These are phyloP conservation scores for Jaapia argillacea DNA, from an alignment of 768 basidiomycete species.

Conservation along the genomic window DNA sequence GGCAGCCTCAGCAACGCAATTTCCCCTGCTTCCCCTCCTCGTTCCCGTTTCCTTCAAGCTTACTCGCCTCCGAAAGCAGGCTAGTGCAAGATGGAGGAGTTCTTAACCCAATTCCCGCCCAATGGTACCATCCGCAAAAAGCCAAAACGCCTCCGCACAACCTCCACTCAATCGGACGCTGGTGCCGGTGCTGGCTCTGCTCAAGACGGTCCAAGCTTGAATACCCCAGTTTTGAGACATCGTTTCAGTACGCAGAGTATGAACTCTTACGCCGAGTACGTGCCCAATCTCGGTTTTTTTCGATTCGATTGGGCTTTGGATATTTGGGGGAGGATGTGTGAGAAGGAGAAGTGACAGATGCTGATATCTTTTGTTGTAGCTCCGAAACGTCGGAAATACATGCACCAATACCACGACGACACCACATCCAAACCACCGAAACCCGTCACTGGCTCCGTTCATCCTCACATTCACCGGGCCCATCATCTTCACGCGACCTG, in stretches of 20 bases:
- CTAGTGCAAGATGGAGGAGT: not conserved
- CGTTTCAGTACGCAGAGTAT: not conserved
- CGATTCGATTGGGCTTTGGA: slow-evolving; percentile 1
- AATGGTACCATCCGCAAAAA: not conserved
- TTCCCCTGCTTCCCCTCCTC: not conserved
- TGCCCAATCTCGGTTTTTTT: slow-evolving; percentile 5
- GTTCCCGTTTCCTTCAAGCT: not conserved
- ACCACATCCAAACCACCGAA: slow-evolving; percentile 49
- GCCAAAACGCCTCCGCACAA: not conserved
- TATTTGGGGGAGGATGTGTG: no score
- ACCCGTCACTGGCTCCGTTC: slow-evolving; percentile 52
- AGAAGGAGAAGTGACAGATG: no score
- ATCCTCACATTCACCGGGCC: slow-evolving; percentile 9
- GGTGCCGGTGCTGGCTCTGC: not conserved
- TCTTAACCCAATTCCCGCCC: not conserved
- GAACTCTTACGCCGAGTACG: not conserved
- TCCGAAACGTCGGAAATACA: slow-evolving; percentile 37
- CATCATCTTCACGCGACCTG: not conserved
- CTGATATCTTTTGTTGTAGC: no score
- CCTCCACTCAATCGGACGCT: not conserved
- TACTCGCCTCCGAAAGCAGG: not conserved
- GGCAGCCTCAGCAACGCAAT: not conserved
- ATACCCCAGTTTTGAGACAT: not conserved
- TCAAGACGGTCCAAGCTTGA: not conserved
- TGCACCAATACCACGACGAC: slow-evolving; percentile 57